Evolutionary conservation across 495 filamentous ascomycete species (phyloP), one percentile per base, ranked within the genome.

Genomic region (Aspergillus panamensis): DNA sequence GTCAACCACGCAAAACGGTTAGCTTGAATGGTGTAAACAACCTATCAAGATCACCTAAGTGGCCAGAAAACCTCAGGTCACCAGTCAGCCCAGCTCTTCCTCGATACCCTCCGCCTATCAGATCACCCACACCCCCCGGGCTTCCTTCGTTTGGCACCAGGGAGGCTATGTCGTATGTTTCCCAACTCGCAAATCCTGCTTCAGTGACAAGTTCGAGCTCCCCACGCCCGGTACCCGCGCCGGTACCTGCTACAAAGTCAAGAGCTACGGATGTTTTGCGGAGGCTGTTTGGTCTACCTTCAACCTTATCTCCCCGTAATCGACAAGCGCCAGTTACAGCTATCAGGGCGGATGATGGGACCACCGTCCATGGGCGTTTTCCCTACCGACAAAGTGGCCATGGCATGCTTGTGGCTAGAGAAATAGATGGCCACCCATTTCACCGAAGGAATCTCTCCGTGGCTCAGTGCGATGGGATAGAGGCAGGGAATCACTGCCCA

Each of bases 71-170:
- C 32, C n/a, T 65, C 6, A 47, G 57, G 3, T 68, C 69, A 4
- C 64, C 68, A n/a, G 66, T 71, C 8, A 60, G 55, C 10, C 66
- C 70, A n/a, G 49, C 64, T 29, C 60, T 65, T 25, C 78, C 78
- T 8, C 57, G 33, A 32, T 73, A 68, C 51, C 74, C 75, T 42
- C 74, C 77, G 25, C 77, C 77, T 7, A 59, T 61, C 30, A 65
- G 78, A 55, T 53, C 62, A 9, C 73, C 76, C 6, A 81, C 78
- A 8, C 78, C 78, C 29, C 76, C 77, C 2, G 75, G 77, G 2
- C 59, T 81, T 35, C 78, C 78, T 1, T 75, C 74, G 1, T 81
- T 81, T 55, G 72, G 73, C 29, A 71, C 73, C 10, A 68, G 64
- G 17, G 76, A 78, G 62, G 78, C 78, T 7, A 54, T 77, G 8